Percentiles rank a stretch among this genome's conserved stretches.
Evolutionary conservation across 306 rosid species (phyloP).

Genomic region (Sophora flavescens): DNA sequence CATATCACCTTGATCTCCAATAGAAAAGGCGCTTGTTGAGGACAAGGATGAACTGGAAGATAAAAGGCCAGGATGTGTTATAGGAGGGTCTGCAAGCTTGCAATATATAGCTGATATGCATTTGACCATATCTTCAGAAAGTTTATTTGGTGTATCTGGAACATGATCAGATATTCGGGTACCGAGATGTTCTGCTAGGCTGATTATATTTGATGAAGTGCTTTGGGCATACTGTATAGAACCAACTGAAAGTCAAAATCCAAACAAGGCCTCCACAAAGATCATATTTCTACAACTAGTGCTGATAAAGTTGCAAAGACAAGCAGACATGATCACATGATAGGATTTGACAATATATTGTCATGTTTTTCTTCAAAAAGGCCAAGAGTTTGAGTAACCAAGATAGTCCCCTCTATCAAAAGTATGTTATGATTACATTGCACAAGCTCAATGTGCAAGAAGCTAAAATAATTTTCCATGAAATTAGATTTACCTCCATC

Average conservation of each 20-base stretch:
- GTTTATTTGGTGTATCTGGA: slow-evolving; percentile 73
- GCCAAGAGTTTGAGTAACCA: slow-evolving; percentile 4
- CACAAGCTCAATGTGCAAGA: neutral
- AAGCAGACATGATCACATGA: neutral
- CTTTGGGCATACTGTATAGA: slow-evolving; percentile 73
- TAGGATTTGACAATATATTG: slow-evolving; percentile 25
- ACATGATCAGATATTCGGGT: slow-evolving; percentile 84
- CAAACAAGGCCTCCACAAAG: slow-evolving; percentile 32
- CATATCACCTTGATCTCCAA: slow-evolving; percentile 73
- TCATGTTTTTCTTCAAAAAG: neutral
- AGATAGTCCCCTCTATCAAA: neutral
- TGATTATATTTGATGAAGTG: slow-evolving; percentile 70
- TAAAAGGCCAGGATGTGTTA: slow-evolving; percentile 70
- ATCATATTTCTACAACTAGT: neutral
- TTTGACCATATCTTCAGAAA: slow-evolving; percentile 95
- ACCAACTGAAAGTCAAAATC: slow-evolving; percentile 47
- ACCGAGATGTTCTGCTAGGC: slow-evolving; percentile 98
- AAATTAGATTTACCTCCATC: slow-evolving; percentile 75
- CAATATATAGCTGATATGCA: slow-evolving; percentile 91
- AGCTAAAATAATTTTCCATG: slow-evolving; percentile 15
- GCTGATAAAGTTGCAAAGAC: neutral
- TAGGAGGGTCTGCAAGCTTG: slow-evolving; percentile 88
- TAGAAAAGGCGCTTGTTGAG: slow-evolving; percentile 76
- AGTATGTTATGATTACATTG: neutral
- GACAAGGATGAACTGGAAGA: slow-evolving; percentile 91